Conservation (phyloP, 352 stramenopile genomes). For the Phytophthora pseudosyringae region DNA sequence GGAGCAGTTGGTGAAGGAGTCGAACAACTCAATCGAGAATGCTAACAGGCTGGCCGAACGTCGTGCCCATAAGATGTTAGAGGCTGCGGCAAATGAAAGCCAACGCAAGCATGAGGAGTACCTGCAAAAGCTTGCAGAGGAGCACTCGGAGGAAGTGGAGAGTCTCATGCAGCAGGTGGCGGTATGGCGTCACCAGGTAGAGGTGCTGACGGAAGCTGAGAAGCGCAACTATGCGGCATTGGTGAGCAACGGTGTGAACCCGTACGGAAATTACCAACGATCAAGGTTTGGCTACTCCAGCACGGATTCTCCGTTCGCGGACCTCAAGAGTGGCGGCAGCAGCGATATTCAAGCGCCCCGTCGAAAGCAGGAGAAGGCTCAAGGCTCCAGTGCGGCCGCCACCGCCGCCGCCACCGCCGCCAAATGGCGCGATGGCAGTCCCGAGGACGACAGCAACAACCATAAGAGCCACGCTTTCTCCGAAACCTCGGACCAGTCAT, state of each 20-base stretch:
- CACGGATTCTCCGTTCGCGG: slow-evolving; percentile 30
- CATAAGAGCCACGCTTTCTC: slow-evolving; percentile 31
- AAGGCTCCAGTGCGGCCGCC: slow-evolving; percentile 2
- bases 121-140: slow-evolving; percentile 79
- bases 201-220: slow-evolving; percentile 84
- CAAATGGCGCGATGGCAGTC: slow-evolving; percentile 46
- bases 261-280: slow-evolving; percentile 62
- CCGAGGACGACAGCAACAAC: slow-evolving; percentile 24
- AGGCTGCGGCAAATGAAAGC: slow-evolving; percentile 54
- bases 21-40: slow-evolving; percentile 78
- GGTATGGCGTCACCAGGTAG: slow-evolving; percentile 85
- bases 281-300: slow-evolving; percentile 54
- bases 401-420: slow-evolving; percentile 27
- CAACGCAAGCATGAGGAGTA: slow-evolving; percentile 78
- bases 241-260: slow-evolving; percentile 63
- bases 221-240: slow-evolving; percentile 78
- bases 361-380: slow-evolving; percentile 13
- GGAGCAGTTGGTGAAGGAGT: slow-evolving; percentile 73
- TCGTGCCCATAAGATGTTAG: slow-evolving; percentile 59
- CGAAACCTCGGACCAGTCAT: slow-evolving; percentile 40
- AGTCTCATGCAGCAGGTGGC: slow-evolving; percentile 82
- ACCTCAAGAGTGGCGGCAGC: slow-evolving; percentile 18
- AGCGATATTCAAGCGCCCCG: slow-evolving; percentile 10
- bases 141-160: slow-evolving; percentile 85
- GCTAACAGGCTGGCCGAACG: slow-evolving; percentile 64